These are phyloP conservation scores for Oryza officinalis DNA, from an alignment of 176 grass and related monocot species.

Conservation along the genomic window DNA sequence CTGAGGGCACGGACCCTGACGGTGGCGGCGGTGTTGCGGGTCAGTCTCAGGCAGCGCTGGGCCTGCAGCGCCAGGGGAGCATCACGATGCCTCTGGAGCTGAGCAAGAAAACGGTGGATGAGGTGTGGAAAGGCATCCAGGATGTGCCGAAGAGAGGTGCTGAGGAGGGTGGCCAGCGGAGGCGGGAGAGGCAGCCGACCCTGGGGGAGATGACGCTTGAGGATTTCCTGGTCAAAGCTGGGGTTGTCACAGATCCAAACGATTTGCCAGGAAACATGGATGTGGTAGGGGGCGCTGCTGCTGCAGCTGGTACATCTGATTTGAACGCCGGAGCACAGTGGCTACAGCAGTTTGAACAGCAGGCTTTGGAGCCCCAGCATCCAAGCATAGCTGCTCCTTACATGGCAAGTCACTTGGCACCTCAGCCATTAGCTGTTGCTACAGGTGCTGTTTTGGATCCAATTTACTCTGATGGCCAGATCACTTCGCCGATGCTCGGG, in stretches of 20 bases:
- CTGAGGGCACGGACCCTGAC: conserved; percentile 43
- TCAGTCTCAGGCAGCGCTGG: conserved; percentile 1
- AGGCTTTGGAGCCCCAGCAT: conserved; percentile 44
- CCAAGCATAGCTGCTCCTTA: conserved; percentile 36
- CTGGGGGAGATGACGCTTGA: conserved; percentile 93
- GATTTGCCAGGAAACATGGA: conserved; percentile 30
- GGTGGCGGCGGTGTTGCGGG: background rate
- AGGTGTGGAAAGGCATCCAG: conserved; percentile 88
- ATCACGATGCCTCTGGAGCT: conserved; percentile 72
- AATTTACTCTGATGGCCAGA: conserved; percentile 43
- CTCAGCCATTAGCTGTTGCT: conserved; percentile 41
- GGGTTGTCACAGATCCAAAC: conserved; percentile 59
- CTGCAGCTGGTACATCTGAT: conserved; percentile 16
- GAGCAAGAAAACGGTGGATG: conserved; percentile 86
- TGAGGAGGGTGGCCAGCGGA: conserved; percentile 16
- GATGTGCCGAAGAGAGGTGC: conserved; percentile 26
- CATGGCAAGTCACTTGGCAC: conserved; percentile 31
- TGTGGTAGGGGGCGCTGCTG: conserved; percentile 27
- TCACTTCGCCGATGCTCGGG: conserved; percentile 40
- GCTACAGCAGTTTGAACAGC: conserved; percentile 43
- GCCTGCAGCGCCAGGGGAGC: conserved; percentile 76
- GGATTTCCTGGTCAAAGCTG: conserved; percentile 87
- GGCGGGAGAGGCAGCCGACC: conserved; percentile 42
- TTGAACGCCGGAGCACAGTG: conserved; percentile 41
- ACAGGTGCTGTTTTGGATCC: conserved; percentile 44